phyloP scores from a whole-genome alignment of 345 rosid species.

The Leavenworthia alabamica region DNA sequence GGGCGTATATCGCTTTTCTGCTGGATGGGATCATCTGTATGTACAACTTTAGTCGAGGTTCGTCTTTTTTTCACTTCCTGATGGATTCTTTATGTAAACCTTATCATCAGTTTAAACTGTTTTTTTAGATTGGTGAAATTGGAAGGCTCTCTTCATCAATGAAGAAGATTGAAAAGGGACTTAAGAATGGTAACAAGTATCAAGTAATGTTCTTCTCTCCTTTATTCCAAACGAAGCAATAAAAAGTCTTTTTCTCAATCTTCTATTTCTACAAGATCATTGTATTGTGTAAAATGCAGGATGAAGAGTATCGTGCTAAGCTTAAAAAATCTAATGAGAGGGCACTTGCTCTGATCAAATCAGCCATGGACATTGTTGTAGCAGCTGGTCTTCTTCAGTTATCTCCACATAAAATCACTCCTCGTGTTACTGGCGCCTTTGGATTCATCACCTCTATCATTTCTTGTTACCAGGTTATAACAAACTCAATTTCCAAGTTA shows the following conservation, averaged over 20 bases:
- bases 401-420: slow-evolving; percentile 80
- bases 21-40: slow-evolving; percentile 94
- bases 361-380: slow-evolving; percentile 85
- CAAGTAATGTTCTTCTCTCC: slow-evolving; percentile 42
- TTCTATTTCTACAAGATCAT: background rate
- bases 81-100: background rate
- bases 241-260: background rate
- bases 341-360: slow-evolving; percentile 72
- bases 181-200: slow-evolving; percentile 59
- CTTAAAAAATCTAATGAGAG: slow-evolving; percentile 75
- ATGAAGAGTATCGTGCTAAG: slow-evolving; percentile 69
- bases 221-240: background rate
- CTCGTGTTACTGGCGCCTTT: slow-evolving; percentile 90
- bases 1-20: slow-evolving; percentile 96
- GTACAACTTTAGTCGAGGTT: slow-evolving; percentile 89
- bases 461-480: slow-evolving; percentile 71
- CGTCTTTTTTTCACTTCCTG: slow-evolving; percentile 17
- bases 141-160: slow-evolving; percentile 85
- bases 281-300: slow-evolving; percentile 34
- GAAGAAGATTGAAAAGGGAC: slow-evolving; percentile 76
- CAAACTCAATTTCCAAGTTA: background rate
- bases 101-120: background rate
- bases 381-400: slow-evolving; percentile 87
- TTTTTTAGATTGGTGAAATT: slow-evolving; percentile 76
- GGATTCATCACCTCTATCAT: slow-evolving; percentile 77